Percentiles rank a stretch among this genome's conserved stretches.
These are phyloP conservation scores for Plectranthus barbatus DNA, from an alignment of 257 asterid genomes.

Conservation along the genomic window DNA sequence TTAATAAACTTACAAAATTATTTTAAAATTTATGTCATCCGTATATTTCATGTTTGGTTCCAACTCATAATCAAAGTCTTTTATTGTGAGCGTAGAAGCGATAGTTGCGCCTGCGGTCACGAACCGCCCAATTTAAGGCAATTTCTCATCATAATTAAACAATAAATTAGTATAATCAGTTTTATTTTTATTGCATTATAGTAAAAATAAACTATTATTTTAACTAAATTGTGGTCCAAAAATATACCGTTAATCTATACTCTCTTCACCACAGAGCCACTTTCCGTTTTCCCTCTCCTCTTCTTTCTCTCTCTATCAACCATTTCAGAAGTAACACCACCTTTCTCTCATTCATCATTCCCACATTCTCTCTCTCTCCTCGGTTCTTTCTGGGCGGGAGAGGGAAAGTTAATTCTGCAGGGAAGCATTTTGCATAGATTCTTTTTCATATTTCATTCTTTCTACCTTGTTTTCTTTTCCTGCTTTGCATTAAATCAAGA, in stretches of 20 bases:
- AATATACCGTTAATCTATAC: conserved; percentile 16
- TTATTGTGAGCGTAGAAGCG: conserved; percentile 12
- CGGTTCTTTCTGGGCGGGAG: conserved; percentile 32
- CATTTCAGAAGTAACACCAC: conserved; percentile 4
- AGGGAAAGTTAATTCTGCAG: conserved; percentile 5
- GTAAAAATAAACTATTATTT: no score
- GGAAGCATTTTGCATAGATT: not conserved
- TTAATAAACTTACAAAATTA: no score
- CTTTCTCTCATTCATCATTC: not conserved
- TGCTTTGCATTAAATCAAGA: not conserved
- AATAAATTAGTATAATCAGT: not conserved
- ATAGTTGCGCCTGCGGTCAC: conserved; percentile 19
- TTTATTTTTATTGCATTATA: no score
- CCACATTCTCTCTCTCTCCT: conserved; percentile 11
- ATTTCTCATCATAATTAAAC: no score
- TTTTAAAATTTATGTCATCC: no score
- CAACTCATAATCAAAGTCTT: no score
- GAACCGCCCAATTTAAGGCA: no score
- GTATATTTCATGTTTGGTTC: no score
- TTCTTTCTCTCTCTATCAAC: conserved; percentile 5
- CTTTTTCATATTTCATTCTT: not conserved
- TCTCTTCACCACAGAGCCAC: conserved; percentile 26
- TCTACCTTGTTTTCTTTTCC: not conserved
- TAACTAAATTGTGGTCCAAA: conserved; percentile 12
- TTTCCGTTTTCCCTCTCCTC: conserved; percentile 15